These are phyloP conservation scores for Pestalotiopsis sp. DNA, from an alignment of 2,329 filamentous ascomycete genomes.

Conservation along the genomic window DNA sequence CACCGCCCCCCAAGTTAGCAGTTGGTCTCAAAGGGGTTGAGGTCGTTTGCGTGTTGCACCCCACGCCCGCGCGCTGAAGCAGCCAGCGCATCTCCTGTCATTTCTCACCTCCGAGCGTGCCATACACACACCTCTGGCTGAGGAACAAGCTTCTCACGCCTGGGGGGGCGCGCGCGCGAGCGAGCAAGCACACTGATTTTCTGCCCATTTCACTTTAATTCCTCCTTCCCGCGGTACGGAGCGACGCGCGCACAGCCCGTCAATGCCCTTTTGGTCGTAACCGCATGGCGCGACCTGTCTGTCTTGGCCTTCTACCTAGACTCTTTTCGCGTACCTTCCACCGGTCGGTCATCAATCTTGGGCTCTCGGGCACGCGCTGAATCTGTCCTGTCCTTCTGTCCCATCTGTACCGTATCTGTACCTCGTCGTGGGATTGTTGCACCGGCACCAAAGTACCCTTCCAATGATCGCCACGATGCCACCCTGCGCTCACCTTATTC, in stretches of 20 bases:
- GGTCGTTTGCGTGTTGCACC: slow-evolving; percentile 5
- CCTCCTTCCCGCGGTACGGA: slow-evolving; percentile 15
- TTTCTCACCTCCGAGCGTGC: neutral
- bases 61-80: slow-evolving; percentile 8
- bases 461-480: slow-evolving; percentile 9
- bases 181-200: neutral
- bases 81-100: slow-evolving; percentile 14
- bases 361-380: neutral
- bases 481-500: slow-evolving; percentile 8
- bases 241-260: slow-evolving; percentile 14
- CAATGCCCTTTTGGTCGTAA: neutral
- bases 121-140: neutral
- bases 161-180: neutral
- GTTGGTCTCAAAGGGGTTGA: neutral
- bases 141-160: slow-evolving; percentile 10
- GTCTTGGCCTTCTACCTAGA: neutral
- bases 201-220: neutral
- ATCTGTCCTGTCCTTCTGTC: neutral
- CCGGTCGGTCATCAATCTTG: neutral
- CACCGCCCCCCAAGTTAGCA: slow-evolving; percentile 6
- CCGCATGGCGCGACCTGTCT: neutral
- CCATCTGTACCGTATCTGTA: neutral
- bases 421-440: neutral
- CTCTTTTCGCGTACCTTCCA: neutral
- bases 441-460: neutral